phyloP scores from a whole-genome alignment of 805 yeast species.

The Metschnikowia vanudenii region DNA sequence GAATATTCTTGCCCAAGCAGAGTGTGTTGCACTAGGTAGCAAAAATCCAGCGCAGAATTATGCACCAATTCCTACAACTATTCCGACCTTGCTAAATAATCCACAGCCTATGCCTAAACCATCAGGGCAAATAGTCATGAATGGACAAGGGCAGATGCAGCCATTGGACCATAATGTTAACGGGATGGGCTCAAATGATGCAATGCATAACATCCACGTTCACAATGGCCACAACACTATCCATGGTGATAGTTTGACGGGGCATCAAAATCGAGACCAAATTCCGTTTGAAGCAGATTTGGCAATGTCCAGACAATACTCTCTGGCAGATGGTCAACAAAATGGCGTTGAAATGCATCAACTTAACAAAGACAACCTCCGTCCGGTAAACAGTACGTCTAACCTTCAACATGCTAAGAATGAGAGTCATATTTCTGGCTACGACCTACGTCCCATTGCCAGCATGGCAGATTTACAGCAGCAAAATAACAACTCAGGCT shows the following conservation, averaged over 20 bases:
- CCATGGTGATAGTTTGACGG: constrained; percentile 8
- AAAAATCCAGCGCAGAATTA: constrained; percentile 23
- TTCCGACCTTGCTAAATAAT: constrained; percentile 37
- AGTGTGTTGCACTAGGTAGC: constrained; percentile 28
- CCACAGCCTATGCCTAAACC: not conserved
- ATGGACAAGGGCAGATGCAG: constrained; percentile 3
- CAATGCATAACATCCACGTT: constrained; percentile 1
- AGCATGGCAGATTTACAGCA: constrained; percentile 21
- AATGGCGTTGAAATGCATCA: not conserved
- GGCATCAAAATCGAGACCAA: constrained; percentile 17
- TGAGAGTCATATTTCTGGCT: constrained; percentile 3
- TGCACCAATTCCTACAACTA: constrained; percentile 37
- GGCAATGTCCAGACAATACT: constrained; percentile 11
- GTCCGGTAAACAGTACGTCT: constrained; percentile 34
- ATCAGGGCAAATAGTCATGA: constrained; percentile 3
- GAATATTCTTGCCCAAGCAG: constrained; percentile 38
- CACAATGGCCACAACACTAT: not conserved
- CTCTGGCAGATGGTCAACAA: constrained; percentile 7
- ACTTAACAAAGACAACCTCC: constrained; percentile 17
- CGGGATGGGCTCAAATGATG: constrained; percentile 1
- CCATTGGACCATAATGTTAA: constrained; percentile 1
- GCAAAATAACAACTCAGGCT: constrained; percentile 6
- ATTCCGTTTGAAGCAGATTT: constrained; percentile 9
- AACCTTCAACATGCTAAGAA: constrained; percentile 26
- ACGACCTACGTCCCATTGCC: constrained; percentile 17